Base-by-base conservation (phyloP, 345 rosid species). In the Eucalyptus pumila region DNA sequence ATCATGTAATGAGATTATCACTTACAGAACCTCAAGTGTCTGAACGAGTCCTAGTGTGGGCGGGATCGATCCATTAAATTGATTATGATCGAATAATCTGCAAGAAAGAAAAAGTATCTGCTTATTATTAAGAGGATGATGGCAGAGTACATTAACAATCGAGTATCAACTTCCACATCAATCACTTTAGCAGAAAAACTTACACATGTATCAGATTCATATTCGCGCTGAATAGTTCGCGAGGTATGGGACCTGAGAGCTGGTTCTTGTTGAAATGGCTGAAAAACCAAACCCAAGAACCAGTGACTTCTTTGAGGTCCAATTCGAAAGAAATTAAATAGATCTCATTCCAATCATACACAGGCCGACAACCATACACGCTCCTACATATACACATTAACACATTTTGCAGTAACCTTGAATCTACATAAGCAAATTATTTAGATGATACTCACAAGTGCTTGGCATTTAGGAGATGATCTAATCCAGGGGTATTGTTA, bases 1-100 rank as follows among this genome's bases (percentile, higher is more conserved):
- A 44, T 37, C 32, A 21, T 76, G 17, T 30, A 50, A 85, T 50
- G 89, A 87, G 86, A 37, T 83, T 62, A 90, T 89, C 88, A 98
- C 99, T 98, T 94, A 98, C 99, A 97, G 97, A 96, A 94, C 98
- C 93, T 98, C 99, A 51, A 98, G 98, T 27, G 97, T 94, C 94
- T 92, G 95, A 92, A 98, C 94, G 3, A 83, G 92, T 92, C 95
- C 98, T 90, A 97, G 58, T 24, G 97, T 87, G 58, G 94, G 51
- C 4, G 99, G 99, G 88, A 98, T 94, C n/a, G 87, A 86, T 86
- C 98, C 99, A 37, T 88, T 93, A 81, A 98, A 91, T 86, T 91
- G 94, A 90, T 96, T 98, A 72, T 97, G 96, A 89, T 98, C 98
- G 85, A 98, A 94, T 87, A 97, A 91, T 87, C 99, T 97, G 91